These are phyloP conservation scores for Fusarium lateritium DNA, from an alignment of 2,329 filamentous ascomycete species.

Conservation along the genomic window DNA sequence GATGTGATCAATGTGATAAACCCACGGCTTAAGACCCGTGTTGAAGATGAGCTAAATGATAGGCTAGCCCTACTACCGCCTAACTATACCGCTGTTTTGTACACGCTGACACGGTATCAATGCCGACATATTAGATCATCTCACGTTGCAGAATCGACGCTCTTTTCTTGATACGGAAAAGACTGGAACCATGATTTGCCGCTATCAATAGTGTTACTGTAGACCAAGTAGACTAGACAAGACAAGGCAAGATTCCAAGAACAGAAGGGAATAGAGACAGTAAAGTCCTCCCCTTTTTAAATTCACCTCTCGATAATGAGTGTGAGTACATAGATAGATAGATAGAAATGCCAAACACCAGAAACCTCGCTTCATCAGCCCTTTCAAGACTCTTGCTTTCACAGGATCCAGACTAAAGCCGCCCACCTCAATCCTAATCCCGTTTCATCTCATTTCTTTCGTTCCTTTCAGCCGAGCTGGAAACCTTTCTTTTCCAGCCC, in stretches of 20 bases:
- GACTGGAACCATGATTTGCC: conserved; percentile 38
- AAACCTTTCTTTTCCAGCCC: conserved; percentile 21
- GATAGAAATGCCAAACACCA: conserved; percentile 19
- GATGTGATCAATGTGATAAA: conserved; percentile 7
- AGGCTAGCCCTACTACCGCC: conserved; percentile 32
- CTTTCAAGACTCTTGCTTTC: conserved; percentile 30
- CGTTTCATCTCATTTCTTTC: conserved; percentile 34
- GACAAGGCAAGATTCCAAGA: background rate
- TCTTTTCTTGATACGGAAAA: conserved; percentile 38
- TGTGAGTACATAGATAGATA: background rate
- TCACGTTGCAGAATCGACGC: conserved; percentile 14
- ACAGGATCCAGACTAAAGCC: conserved; percentile 49
- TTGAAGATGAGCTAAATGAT: conserved; percentile 19
- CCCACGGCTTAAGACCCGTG: conserved; percentile 19
- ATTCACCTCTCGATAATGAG: conserved; percentile 1
- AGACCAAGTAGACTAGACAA: conserved; percentile 1
- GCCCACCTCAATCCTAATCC: conserved; percentile 50
- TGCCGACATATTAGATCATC: conserved; percentile 26
- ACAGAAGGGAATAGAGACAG: conserved; percentile 27
- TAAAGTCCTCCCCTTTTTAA: conserved; percentile 21
- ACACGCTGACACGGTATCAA: conserved; percentile 8
- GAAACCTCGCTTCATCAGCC: conserved; percentile 34
- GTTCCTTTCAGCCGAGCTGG: conserved; percentile 48
- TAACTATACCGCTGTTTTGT: conserved; percentile 27
- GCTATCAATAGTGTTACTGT: conserved; percentile 36